phyloP scores from a whole-genome alignment of 2,329 filamentous ascomycete genomes.

The Colletotrichum zoysiae region DNA sequence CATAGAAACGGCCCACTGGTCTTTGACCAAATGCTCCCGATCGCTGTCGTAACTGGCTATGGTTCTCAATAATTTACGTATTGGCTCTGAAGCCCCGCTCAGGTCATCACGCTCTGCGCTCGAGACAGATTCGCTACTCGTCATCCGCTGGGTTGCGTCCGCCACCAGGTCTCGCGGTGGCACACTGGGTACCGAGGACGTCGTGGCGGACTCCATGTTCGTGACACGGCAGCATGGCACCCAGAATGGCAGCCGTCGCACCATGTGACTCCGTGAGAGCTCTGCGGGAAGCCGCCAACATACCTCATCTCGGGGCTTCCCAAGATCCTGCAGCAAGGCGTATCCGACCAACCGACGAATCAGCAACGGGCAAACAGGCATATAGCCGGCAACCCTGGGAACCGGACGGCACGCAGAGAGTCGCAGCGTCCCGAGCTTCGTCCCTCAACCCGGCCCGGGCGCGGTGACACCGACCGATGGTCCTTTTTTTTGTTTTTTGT shows the following conservation, averaged over 20 bases:
- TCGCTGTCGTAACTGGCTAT: background rate
- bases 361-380: constrained; percentile 18
- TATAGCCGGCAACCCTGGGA: background rate
- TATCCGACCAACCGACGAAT: constrained; percentile 31
- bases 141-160: background rate
- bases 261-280: constrained; percentile 20
- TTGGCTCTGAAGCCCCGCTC: background rate
- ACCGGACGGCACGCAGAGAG: background rate
- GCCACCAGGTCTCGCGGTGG: background rate
- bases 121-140: background rate
- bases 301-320: constrained; percentile 41
- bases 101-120: background rate
- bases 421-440: background rate
- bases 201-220: constrained; percentile 11
- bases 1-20: background rate
- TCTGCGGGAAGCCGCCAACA: constrained; percentile 32
- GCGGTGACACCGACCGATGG: constrained; percentile 17
- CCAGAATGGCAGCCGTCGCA: constrained; percentile 23
- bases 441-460: constrained; percentile 12
- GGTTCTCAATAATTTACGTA: background rate
- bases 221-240: constrained; percentile 27
- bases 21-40: background rate
- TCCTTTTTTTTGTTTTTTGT: background rate
- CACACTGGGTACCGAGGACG: background rate
- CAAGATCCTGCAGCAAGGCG: constrained; percentile 43